phyloP scores from a whole-genome alignment of 2,329 filamentous ascomycete species.

The Trichothecium roseum region DNA sequence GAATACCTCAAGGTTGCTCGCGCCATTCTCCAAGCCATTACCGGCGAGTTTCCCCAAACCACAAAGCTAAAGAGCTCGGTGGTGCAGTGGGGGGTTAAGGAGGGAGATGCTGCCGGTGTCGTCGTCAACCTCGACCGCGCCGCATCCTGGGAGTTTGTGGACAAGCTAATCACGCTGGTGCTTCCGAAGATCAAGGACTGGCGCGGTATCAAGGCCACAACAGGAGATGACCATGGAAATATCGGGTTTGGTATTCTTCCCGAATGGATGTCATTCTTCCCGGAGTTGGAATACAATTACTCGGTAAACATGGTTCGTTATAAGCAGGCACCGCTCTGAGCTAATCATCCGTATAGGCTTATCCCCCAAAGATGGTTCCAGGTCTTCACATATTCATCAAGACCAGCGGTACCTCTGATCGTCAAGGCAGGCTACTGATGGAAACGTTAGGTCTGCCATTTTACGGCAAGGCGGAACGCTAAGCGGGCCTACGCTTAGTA shows the following conservation, averaged over 20 bases:
- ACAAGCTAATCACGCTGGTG: slow-evolving; percentile 82
- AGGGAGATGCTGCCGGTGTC: slow-evolving; percentile 61
- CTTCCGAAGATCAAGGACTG: slow-evolving; percentile 95
- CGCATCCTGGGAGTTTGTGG: slow-evolving; percentile 79
- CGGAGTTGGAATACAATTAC: slow-evolving; percentile 90
- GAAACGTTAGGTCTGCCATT: slow-evolving; percentile 51
- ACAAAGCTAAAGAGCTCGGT: slow-evolving; percentile 64
- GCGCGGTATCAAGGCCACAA: slow-evolving; percentile 53
- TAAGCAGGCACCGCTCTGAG: background rate
- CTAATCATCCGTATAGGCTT: slow-evolving; percentile 33
- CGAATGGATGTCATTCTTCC: slow-evolving; percentile 73
- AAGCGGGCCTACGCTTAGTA: background rate
- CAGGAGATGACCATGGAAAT: slow-evolving; percentile 83
- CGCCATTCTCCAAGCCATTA: slow-evolving; percentile 77
- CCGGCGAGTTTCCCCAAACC: slow-evolving; percentile 60
- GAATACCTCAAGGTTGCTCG: slow-evolving; percentile 72
- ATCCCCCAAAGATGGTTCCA: slow-evolving; percentile 63
- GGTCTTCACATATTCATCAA: slow-evolving; percentile 76
- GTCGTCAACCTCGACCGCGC: slow-evolving; percentile 72
- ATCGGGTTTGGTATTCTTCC: slow-evolving; percentile 70
- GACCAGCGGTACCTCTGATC: slow-evolving; percentile 76
- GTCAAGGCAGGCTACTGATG: slow-evolving; percentile 67
- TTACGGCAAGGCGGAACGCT: slow-evolving; percentile 55
- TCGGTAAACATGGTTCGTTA: slow-evolving; percentile 53
- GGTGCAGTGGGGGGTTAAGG: slow-evolving; percentile 62